These are phyloP conservation scores for Cercospora sesami DNA, from an alignment of 2,329 filamentous ascomycete species.

Conservation along the genomic window DNA sequence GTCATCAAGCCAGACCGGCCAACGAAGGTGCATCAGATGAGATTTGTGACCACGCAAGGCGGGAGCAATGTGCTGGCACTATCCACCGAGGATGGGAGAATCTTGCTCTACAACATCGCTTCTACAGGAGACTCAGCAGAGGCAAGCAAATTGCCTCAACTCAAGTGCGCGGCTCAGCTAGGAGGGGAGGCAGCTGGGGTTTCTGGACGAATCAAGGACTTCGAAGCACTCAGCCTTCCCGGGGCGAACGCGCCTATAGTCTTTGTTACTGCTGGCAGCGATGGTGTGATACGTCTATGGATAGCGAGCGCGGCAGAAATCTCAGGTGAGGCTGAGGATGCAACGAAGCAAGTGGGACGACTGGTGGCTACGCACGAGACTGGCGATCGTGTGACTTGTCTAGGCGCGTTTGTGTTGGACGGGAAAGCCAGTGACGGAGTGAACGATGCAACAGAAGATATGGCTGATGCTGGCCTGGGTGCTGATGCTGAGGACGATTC, in stretches of 20 bases:
- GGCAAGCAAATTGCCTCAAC: constrained; percentile 33
- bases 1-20: constrained; percentile 65
- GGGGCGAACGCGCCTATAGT: constrained; percentile 51
- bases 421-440: constrained; percentile 29
- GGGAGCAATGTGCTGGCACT: constrained; percentile 60
- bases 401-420: constrained; percentile 79
- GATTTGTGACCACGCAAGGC: constrained; percentile 59
- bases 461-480: constrained; percentile 21
- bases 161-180: constrained; percentile 65
- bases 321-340: constrained; percentile 9
- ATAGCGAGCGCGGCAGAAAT: constrained; percentile 27
- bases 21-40: constrained; percentile 81
- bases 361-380: constrained; percentile 80
- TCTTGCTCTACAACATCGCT: constrained; percentile 76
- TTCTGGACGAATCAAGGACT: constrained; percentile 80
- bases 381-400: constrained; percentile 82
- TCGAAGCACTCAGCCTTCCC: constrained; percentile 61
- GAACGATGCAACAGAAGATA: constrained; percentile 20
- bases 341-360: constrained; percentile 57
- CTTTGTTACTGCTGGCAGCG: constrained; percentile 76
- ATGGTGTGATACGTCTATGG: constrained; percentile 83
- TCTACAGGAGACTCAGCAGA: constrained; percentile 26
- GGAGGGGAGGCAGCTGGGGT: constrained; percentile 68
- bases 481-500: constrained; percentile 12
- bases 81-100: constrained; percentile 85